Evolutionary conservation across 768 basidiomycete species (phyloP), one percentile per base, ranked within the genome.

Genomic region (Boletus eberwhitei): DNA sequence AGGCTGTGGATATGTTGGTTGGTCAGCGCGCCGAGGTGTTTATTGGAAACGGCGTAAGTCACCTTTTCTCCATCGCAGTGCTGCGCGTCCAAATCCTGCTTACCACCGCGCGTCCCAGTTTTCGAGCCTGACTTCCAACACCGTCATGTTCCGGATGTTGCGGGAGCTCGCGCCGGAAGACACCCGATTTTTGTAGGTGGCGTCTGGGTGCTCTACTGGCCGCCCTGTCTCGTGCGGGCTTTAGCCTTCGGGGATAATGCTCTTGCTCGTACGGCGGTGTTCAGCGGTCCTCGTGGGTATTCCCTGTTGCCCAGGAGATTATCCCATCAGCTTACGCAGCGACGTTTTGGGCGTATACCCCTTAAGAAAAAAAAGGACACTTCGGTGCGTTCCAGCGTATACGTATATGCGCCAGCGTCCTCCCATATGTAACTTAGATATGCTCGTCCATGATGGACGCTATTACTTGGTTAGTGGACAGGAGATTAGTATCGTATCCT

Each of bases 1-100:
- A 85, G 66, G 77, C 81, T 4, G 67, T 85, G 61, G 87, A 89
- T 67, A 87, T 88, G 86, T 73, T 84, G 58, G 78, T 88, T 39
- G 86, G 77, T 13, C 74, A 82, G 63, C 70, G 82, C 48, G 85
- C 86, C 1, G 79, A 85, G 59, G 75, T 82, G 53, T 81, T 88
- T 56, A 71, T 89, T 40, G 87, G 87, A 8, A 89, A 88, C 62
- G 87, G 86, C 53, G 86, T 85, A 63, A 59, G 84, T 79, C 36
- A 16, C 14, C 14, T 8, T 49, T 34, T 34, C 22, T 31, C 13
- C 41, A 2, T 45, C 13, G 17, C 19, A 24, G 12, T 26, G 39
- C 21, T 2, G 19, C 6, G 29, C 6, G 21, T 48, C 6, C 29
- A 24, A 22, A 29, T 13, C 32, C 19, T 29, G 42, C 47, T 63